Conservation (phyloP, 192 early-diverging fungal species). For the Rhizoclosmatium globosum region DNA sequence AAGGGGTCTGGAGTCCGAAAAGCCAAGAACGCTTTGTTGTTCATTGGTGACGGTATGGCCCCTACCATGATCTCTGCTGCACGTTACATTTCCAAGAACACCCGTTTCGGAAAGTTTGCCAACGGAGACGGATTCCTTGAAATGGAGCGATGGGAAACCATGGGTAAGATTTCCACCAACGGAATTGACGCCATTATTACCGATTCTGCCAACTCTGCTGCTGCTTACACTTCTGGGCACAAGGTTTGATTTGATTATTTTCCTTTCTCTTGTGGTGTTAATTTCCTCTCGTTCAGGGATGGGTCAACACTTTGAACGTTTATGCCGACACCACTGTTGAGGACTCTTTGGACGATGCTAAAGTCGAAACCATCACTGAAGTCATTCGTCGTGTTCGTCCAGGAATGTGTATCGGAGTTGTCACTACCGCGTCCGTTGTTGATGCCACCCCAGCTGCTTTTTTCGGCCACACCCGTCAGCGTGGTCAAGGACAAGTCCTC, state of each 20-base stretch:
- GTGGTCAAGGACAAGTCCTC: conserved; percentile 62
- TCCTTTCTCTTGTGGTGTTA: neutral
- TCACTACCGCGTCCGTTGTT: conserved; percentile 66
- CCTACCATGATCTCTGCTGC: conserved; percentile 69
- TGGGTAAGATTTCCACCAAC: conserved; percentile 66
- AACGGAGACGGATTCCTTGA: conserved; percentile 53
- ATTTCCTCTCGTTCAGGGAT: conserved; percentile 51
- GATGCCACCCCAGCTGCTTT: conserved; percentile 76
- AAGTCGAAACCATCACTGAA: conserved; percentile 67
- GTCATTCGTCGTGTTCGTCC: conserved; percentile 65
- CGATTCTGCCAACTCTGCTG: conserved; percentile 77
- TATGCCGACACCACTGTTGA: conserved; percentile 66
- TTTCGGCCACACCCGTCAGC: conserved; percentile 63
- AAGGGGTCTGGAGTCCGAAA: conserved; percentile 55
- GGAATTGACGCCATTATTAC: conserved; percentile 69
- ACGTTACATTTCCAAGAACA: conserved; percentile 61
- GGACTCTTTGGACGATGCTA: conserved; percentile 68
- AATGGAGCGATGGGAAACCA: conserved; percentile 43
- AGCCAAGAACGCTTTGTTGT: conserved; percentile 71
- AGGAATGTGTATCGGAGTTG: conserved; percentile 71
- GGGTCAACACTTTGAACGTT: conserved; percentile 64
- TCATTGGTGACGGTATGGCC: conserved; percentile 73
- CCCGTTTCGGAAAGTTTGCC: conserved; percentile 67
- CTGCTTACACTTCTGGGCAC: conserved; percentile 65
- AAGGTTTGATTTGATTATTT: neutral